Conservation (phyloP, 1,284 basidiomycete genomes). For the Cutaneotrichosporon sp. region DNA sequence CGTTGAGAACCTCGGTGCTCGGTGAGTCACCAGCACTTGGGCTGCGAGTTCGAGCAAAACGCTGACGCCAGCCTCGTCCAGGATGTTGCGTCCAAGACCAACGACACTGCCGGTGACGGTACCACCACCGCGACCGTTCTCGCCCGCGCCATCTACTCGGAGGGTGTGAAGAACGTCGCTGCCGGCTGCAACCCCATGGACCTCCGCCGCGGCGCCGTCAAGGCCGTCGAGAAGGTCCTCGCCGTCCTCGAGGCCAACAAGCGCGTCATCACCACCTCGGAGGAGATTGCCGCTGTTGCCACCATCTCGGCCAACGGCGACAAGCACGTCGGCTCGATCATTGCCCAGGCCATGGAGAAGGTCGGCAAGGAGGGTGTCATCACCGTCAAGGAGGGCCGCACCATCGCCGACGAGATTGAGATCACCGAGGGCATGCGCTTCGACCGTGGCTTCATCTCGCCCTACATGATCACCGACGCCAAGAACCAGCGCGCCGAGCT, state of each 20-base stretch:
- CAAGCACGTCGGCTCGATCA: slow-evolving; percentile 88
- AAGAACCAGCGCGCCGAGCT: slow-evolving; percentile 96
- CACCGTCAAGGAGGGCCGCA: slow-evolving; percentile 97
- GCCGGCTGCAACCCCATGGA: slow-evolving; percentile 99
- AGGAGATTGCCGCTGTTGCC: slow-evolving; percentile 92
- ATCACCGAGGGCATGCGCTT: slow-evolving; percentile 99
- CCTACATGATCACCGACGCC: slow-evolving; percentile 99
- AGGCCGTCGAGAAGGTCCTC: slow-evolving; percentile 94
- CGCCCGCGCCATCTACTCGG: slow-evolving; percentile 94
- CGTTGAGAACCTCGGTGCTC: slow-evolving; percentile 98
- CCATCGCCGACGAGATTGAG: slow-evolving; percentile 98
- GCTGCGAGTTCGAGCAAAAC: not conserved
- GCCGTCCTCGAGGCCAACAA: slow-evolving; percentile 87
- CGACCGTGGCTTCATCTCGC: slow-evolving; percentile 97
- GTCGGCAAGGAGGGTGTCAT: slow-evolving; percentile 99
- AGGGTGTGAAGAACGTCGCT: slow-evolving; percentile 99
- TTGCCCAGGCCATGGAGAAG: slow-evolving; percentile 99
- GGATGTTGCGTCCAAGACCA: slow-evolving; percentile 94
- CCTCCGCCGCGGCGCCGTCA: slow-evolving; percentile 92
- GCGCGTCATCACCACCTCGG: slow-evolving; percentile 92
- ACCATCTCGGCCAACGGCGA: slow-evolving; percentile 99
- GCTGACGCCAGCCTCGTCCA: slow-evolving; percentile 71
- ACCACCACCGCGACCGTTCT: slow-evolving; percentile 98
- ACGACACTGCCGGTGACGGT: slow-evolving; percentile 96
- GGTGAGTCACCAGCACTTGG: slow-evolving; percentile 59